Evolutionary conservation across 148 eudicot species (phyloP).

Genomic region (Fagopyrum esculentum): DNA sequence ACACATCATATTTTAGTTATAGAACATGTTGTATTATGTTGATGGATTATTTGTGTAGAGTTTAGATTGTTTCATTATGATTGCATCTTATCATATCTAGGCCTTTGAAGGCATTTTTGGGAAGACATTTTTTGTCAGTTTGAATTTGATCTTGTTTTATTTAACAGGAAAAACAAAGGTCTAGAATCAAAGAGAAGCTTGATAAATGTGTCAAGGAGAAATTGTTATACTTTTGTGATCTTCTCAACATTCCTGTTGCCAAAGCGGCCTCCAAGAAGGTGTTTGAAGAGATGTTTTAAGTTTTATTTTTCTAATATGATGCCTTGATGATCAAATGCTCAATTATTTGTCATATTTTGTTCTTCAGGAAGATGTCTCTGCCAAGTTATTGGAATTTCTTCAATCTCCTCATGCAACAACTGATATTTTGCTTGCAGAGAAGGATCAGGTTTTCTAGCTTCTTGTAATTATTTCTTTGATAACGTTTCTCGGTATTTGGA

Average conservation of each 20-base stretch:
- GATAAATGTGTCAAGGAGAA: slow-evolving; percentile 84
- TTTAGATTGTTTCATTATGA: neutral
- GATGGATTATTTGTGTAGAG: neutral
- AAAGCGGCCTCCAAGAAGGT: slow-evolving; percentile 52
- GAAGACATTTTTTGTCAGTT: neutral
- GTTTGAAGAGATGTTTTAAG: neutral
- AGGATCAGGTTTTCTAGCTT: slow-evolving; percentile 39
- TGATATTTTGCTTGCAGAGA: slow-evolving; percentile 78
- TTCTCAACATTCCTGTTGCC: slow-evolving; percentile 59
- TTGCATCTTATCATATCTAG: neutral
- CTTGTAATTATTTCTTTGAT: neutral
- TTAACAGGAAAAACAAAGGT: slow-evolving; percentile 65
- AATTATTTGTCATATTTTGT: neutral
- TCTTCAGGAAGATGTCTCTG: slow-evolving; percentile 67
- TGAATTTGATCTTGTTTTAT: neutral
- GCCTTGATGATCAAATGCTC: neutral
- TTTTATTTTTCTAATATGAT: neutral
- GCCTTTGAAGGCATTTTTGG: neutral
- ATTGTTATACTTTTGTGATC: slow-evolving; percentile 69
- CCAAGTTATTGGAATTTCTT: slow-evolving; percentile 70
- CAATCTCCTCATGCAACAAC: slow-evolving; percentile 94
- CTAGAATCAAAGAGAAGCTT: slow-evolving; percentile 71
- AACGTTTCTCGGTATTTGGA: neutral
- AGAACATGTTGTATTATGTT: neutral
- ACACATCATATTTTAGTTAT: neutral